phyloP scores from a whole-genome alignment of 1,139 yeast genomes.

The Scheffersomyces parashehatae region DNA sequence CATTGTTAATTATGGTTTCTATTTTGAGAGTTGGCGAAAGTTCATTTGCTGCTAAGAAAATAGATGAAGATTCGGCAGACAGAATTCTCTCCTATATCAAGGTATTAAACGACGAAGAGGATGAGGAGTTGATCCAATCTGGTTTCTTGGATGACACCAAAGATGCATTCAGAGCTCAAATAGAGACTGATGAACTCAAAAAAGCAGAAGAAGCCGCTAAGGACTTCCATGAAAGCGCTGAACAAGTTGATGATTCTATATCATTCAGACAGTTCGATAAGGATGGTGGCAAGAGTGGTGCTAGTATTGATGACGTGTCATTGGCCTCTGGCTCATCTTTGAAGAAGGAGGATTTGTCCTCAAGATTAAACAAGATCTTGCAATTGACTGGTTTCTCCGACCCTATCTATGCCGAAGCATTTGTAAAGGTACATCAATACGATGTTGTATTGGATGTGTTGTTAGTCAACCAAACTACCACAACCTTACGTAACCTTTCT shows the following conservation, averaged over 20 bases:
- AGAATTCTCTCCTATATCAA: conserved; percentile 83
- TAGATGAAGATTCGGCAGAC: conserved; percentile 95
- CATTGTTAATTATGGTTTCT: conserved; percentile 87
- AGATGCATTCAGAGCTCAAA: conserved; percentile 73
- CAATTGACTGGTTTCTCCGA: conserved; percentile 97
- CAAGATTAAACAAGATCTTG: conserved; percentile 83
- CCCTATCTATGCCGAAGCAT: conserved; percentile 97
- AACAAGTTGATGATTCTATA: conserved; percentile 81
- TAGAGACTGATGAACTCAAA: conserved; percentile 54
- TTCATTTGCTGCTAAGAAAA: conserved; percentile 68
- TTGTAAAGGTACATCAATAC: conserved; percentile 90
- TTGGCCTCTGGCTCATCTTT: conserved; percentile 46
- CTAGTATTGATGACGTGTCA: conserved; percentile 52
- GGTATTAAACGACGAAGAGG: conserved; percentile 68
- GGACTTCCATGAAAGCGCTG: conserved; percentile 65
- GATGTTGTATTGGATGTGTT: conserved; percentile 94
- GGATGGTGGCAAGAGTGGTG: conserved; percentile 28
- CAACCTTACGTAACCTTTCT: conserved; percentile 85
- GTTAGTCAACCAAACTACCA: conserved; percentile 90
- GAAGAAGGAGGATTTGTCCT: conserved; percentile 61
- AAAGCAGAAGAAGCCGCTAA: conserved; percentile 61
- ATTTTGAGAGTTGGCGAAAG: conserved; percentile 88
- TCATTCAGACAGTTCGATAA: conserved; percentile 79
- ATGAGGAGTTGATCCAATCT: conserved; percentile 51
- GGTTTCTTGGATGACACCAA: conserved; percentile 89